Conservation (phyloP, 805 yeast species). For the Candida dendrica region DNA sequence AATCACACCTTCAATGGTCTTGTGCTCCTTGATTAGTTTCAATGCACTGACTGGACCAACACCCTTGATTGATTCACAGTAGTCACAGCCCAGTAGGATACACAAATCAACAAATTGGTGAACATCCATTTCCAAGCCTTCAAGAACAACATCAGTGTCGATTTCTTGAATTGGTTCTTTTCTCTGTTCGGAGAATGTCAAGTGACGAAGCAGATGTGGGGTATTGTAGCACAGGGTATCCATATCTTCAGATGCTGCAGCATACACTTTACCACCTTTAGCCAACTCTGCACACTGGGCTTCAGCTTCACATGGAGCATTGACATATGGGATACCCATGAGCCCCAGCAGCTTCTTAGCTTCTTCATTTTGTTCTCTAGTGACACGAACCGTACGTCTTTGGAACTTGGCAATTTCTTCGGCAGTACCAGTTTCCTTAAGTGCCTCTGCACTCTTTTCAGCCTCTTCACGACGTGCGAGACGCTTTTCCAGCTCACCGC, state of each 20-base stretch:
- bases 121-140: slow-evolving; percentile 67
- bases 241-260: slow-evolving; percentile 99
- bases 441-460: slow-evolving; percentile 59
- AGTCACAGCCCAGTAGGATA: slow-evolving; percentile 92
- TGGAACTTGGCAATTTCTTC: slow-evolving; percentile 74
- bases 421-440: slow-evolving; percentile 73
- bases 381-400: slow-evolving; percentile 82
- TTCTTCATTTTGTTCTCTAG: slow-evolving; percentile 88
- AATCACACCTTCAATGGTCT: slow-evolving; percentile 71
- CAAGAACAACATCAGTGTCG: slow-evolving; percentile 56
- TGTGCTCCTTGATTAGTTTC: slow-evolving; percentile 81
- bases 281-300: slow-evolving; percentile 97
- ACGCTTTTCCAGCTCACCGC: slow-evolving; percentile 89
- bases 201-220: slow-evolving; percentile 74
- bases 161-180: slow-evolving; percentile 89
- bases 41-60: slow-evolving; percentile 94
- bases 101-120: slow-evolving; percentile 84
- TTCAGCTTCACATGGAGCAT: slow-evolving; percentile 98
- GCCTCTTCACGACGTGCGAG: slow-evolving; percentile 78
- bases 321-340: slow-evolving; percentile 94
- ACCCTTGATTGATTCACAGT: slow-evolving; percentile 91
- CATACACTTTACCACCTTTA: slow-evolving; percentile 83
- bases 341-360: slow-evolving; percentile 72
- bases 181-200: slow-evolving; percentile 90
- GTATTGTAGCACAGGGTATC: slow-evolving; percentile 92